Conservation (phyloP, 2,329 filamentous ascomycete species). For the Ascocoryne sarcoides region DNA sequence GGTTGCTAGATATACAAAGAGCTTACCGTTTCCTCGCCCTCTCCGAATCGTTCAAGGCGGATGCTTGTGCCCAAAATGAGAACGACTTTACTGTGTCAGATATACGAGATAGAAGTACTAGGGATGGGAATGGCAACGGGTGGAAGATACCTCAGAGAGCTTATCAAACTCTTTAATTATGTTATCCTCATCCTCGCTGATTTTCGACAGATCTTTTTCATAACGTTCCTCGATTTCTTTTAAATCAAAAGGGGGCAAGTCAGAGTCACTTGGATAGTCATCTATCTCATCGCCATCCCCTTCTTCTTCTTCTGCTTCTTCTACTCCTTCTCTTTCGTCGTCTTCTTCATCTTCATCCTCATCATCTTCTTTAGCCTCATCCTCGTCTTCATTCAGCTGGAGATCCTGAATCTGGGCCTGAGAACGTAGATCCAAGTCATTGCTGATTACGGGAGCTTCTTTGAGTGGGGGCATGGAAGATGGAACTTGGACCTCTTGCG, state of each 20-base stretch:
- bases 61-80: constrained; percentile 66
- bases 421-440: too few relatives aligned
- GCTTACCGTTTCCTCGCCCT: constrained; percentile 66
- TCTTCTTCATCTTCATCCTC: constrained; percentile 4
- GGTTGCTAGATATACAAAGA: not conserved
- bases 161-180: constrained; percentile 58
- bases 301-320: not conserved
- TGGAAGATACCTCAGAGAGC: constrained; percentile 40
- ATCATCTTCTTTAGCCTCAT: constrained; percentile 1
- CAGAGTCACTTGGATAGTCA: constrained; percentile 8
- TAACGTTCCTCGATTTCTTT: constrained; percentile 63
- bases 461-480: constrained; percentile 3
- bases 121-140: not conserved
- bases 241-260: constrained; percentile 57
- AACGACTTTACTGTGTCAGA: constrained; percentile 61
- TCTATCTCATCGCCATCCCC: too few relatives aligned
- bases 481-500: constrained; percentile 3
- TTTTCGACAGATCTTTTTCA: constrained; percentile 52
- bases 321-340: constrained; percentile 2
- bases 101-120: not conserved
- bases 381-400: not conserved
- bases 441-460: not conserved
- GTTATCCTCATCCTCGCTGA: constrained; percentile 53
- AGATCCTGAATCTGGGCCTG: not conserved
- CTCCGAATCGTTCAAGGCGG: constrained; percentile 63